Evolutionary conservation across 2,329 filamentous ascomycete genomes (phyloP), one percentile per base, ranked within the genome.

Genomic region (Dactylellina drechsleri): DNA sequence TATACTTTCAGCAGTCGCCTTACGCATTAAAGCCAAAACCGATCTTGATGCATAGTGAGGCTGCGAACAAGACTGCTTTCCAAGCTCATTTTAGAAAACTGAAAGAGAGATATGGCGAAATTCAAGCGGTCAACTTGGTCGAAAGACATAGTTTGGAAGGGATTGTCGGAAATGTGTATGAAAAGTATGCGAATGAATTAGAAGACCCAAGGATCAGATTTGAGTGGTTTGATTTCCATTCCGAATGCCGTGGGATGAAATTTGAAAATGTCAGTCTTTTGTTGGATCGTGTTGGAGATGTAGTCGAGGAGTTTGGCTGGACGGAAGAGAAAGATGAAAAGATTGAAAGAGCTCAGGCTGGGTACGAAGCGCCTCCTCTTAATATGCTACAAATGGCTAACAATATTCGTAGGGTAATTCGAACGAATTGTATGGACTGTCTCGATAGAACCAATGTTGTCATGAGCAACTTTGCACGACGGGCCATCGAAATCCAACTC

Each of bases 351-450:
- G 2, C 56, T 20, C 72, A 76, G 10, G 58, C 47, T 28, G 72
- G 72, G 71, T 75, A 60, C 36, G 43, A 18, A 20, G 4, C 1
- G 12, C 40, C 12, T 13, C n/a, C 15, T 41, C 13, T 56, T 26
- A 12, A 16, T 8, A 93, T 85, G 84, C 26, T 93, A 93, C 2
- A 31, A 3, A 15, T 12, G 31, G 12, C 64, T 75, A 60, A 75
- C 45, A 12, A 47, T 16, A 16, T 20, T 10, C 7, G 41, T 26
- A 75, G 64, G 40, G 87, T 96, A 5, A 81, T 98, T n/a, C 87
- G 95, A 66, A 97, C 93, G 1, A 99, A 99, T 80, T 99, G 95
- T 82, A 98, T 99, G 95, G 95, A 99, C 80, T 99, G 95, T 79
- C 84, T 99, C 8, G 95, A 99, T 81, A 88, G 95, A 20, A 99